These are phyloP conservation scores for Asterophora lycoperdoides DNA, from an alignment of 768 basidiomycete species.

Conservation along the genomic window DNA sequence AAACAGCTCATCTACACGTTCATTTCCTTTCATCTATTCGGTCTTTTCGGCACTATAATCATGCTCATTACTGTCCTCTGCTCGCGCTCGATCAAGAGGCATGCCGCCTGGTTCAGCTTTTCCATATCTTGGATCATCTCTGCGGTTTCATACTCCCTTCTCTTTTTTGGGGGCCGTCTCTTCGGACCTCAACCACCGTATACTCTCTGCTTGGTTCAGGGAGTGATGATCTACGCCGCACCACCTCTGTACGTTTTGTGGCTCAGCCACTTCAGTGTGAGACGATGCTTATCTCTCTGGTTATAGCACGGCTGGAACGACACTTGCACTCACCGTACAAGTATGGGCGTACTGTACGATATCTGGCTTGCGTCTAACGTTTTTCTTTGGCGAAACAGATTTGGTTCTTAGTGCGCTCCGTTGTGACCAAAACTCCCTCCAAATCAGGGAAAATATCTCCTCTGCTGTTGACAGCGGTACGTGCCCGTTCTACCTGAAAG, in stretches of 20 bases:
- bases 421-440: constrained; percentile 3
- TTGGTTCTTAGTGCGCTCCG: constrained; percentile 19
- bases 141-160: constrained; percentile 24
- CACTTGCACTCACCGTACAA: constrained; percentile 21
- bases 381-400: constrained; percentile 8
- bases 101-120: constrained; percentile 28
- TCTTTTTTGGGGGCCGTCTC: constrained; percentile 22
- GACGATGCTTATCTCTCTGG: not conserved
- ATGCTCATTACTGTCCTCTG: constrained; percentile 20
- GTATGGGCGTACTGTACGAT: constrained; percentile 1
- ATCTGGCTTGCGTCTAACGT: not conserved
- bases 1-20: constrained; percentile 17
- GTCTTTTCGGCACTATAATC: constrained; percentile 19
- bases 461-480: constrained; percentile 4
- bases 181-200: constrained; percentile 12
- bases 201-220: constrained; percentile 23
- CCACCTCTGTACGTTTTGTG: constrained; percentile 8
- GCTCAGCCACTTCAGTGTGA: not conserved
- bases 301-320: constrained; percentile 19
- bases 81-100: constrained; percentile 18
- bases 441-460: not conserved
- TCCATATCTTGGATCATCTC: constrained; percentile 27
- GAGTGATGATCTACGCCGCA: constrained; percentile 22
- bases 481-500: not conserved
- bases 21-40: constrained; percentile 22